A percentile compares a stretch with the other conserved stretches of the same genome.
Evolutionary conservation across 768 basidiomycete genomes (phyloP).

Genomic region (Agaricus sinodeliciosus): DNA sequence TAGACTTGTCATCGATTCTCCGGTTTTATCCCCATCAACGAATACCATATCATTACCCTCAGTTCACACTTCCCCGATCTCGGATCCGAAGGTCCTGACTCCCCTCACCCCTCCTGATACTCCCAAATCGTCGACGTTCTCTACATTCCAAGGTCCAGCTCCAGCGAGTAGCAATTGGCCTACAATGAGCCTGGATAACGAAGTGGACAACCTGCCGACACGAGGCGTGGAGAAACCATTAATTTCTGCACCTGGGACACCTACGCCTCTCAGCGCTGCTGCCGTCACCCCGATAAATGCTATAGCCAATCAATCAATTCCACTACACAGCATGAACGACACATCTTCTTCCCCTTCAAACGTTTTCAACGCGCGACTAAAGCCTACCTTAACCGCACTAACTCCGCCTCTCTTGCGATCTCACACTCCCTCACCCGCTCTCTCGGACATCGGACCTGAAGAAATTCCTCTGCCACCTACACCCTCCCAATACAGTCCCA

Average conservation of each 20-base stretch:
- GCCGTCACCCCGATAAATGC: constrained; percentile 1
- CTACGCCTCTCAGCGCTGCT: constrained; percentile 4
- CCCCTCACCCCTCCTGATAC: constrained; percentile 31
- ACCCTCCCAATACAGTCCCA: background rate
- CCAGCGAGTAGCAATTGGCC: background rate
- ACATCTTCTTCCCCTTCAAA: background rate
- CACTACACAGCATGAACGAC: background rate
- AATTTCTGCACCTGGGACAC: background rate
- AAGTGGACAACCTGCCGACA: background rate
- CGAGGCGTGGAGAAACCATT: background rate
- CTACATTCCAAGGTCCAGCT: background rate
- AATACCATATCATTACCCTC: background rate
- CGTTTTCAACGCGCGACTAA: background rate
- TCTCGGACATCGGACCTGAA: constrained; percentile 1
- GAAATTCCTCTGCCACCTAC: constrained; percentile 6
- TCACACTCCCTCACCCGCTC: background rate
- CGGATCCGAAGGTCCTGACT: constrained; percentile 17
- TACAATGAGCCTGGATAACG: background rate
- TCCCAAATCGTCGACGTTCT: constrained; percentile 15
- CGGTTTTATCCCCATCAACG: constrained; percentile 1
- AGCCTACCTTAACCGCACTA: constrained; percentile 5
- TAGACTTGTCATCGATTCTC: constrained; percentile 1
- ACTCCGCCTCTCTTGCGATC: constrained; percentile 6
- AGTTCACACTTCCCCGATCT: background rate
- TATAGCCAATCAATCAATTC: constrained; percentile 4